A percentile compares a stretch with the other conserved stretches of the same genome.
phyloP scores from a whole-genome alignment of 345 rosid species.

The Ceriops decandra region DNA sequence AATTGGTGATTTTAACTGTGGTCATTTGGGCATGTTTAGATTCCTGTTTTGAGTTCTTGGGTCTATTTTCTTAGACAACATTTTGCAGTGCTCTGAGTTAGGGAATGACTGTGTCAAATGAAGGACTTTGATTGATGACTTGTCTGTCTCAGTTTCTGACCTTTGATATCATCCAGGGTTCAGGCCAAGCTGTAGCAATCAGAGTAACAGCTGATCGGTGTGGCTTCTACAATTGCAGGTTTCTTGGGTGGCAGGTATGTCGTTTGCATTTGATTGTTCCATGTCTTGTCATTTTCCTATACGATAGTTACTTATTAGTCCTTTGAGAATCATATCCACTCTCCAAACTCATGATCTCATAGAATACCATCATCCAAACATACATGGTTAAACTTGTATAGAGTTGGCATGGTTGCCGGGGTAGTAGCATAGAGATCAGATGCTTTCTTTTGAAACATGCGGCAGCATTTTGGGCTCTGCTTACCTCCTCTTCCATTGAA shows the following conservation, averaged over 20 bases:
- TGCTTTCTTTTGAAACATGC: no score
- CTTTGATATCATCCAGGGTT: slow-evolving; percentile 50
- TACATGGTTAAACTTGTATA: no score
- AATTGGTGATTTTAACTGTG: background rate
- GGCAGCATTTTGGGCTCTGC: no score
- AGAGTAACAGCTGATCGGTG: slow-evolving; percentile 95
- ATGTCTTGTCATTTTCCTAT: background rate
- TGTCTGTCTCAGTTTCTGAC: background rate
- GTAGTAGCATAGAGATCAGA: no score
- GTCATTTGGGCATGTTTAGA: background rate
- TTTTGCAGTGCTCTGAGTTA: background rate
- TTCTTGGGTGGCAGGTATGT: slow-evolving; percentile 96
- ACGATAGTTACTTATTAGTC: no score
- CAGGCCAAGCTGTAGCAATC: slow-evolving; percentile 95
- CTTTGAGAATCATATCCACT: background rate
- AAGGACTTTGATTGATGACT: background rate
- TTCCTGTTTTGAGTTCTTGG: background rate
- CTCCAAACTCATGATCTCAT: background rate
- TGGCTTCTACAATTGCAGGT: slow-evolving; percentile 90
- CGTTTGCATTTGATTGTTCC: background rate
- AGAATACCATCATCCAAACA: background rate
- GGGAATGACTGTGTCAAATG: background rate
- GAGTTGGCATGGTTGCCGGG: no score
- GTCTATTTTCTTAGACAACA: background rate
- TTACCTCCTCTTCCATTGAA: no score